These are phyloP conservation scores for Senna tora DNA, from an alignment of 306 rosid genomes.

Conservation along the genomic window DNA sequence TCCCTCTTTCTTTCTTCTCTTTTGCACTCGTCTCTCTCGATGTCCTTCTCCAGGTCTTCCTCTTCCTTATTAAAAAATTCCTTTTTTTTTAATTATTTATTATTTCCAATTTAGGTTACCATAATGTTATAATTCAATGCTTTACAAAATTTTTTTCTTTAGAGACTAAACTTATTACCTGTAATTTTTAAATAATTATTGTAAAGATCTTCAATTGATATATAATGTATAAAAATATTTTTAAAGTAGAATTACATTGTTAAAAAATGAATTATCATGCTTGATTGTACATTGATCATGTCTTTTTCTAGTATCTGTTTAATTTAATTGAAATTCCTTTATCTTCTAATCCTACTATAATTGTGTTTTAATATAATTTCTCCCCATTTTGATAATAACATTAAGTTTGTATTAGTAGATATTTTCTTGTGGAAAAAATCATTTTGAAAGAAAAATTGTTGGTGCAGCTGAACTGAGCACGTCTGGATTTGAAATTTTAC, in stretches of 20 bases:
- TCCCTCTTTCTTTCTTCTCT: constrained; percentile 33
- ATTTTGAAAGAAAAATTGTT: too few species aligned
- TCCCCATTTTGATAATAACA: neutral
- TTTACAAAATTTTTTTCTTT: neutral
- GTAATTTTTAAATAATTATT: too few species aligned
- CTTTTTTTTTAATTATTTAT: neutral
- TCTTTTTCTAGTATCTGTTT: neutral
- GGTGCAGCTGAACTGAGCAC: neutral
- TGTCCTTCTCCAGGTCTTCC: constrained; percentile 9
- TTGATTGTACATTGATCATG: too few species aligned
- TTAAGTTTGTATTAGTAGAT: neutral
- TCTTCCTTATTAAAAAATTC: neutral
- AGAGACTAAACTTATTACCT: too few species aligned
- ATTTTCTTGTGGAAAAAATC: too few species aligned
- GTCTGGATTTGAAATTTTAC: neutral
- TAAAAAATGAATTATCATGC: too few species aligned
- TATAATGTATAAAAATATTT: too few species aligned
- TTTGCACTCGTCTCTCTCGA: neutral
- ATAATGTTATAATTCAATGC: neutral
- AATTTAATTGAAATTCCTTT: neutral
- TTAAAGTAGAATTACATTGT: too few species aligned
- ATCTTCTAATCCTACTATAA: too few species aligned
- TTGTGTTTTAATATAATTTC: neutral
- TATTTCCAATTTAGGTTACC: neutral
- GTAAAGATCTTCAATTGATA: too few species aligned